Evolutionary conservation across 768 basidiomycete species (phyloP).

Genomic region (Lepiota venenata): DNA sequence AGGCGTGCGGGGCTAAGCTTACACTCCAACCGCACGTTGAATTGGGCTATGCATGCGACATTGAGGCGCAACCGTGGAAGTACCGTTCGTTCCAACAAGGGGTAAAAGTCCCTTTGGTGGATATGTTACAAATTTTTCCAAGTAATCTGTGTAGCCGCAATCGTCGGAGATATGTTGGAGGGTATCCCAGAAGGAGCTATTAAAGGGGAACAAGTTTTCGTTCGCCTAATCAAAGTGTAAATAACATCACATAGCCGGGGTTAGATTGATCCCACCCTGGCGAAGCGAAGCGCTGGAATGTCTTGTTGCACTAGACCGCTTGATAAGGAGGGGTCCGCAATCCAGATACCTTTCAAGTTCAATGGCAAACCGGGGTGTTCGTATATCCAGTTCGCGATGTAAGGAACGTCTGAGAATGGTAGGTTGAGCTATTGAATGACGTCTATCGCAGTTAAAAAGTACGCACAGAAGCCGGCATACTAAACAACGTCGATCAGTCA

Average conservation of each 20-base stretch:
- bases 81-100: constrained; percentile 53
- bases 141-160: constrained; percentile 65
- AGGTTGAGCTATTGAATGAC: not conserved
- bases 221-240: constrained; percentile 37
- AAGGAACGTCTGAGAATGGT: constrained; percentile 51
- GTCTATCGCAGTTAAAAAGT: constrained; percentile 37
- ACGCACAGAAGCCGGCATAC: constrained; percentile 69
- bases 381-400: constrained; percentile 75
- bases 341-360: constrained; percentile 67
- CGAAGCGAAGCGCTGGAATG: constrained; percentile 69
- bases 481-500: constrained; percentile 30
- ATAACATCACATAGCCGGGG: not conserved
- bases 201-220: constrained; percentile 58
- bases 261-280: constrained; percentile 25
- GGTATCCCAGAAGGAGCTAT: constrained; percentile 47
- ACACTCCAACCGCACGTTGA: constrained; percentile 49
- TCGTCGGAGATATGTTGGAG: constrained; percentile 48
- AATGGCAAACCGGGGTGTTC: constrained; percentile 55
- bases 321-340: constrained; percentile 60
- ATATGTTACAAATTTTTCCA: constrained; percentile 58
- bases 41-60: constrained; percentile 54
- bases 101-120: constrained; percentile 66
- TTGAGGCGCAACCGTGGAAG: constrained; percentile 40
- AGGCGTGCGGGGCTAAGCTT: constrained; percentile 16
- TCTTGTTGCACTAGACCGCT: constrained; percentile 63